phyloP scores from a whole-genome alignment of 1,284 basidiomycete genomes.

The Meripilus lineatus region DNA sequence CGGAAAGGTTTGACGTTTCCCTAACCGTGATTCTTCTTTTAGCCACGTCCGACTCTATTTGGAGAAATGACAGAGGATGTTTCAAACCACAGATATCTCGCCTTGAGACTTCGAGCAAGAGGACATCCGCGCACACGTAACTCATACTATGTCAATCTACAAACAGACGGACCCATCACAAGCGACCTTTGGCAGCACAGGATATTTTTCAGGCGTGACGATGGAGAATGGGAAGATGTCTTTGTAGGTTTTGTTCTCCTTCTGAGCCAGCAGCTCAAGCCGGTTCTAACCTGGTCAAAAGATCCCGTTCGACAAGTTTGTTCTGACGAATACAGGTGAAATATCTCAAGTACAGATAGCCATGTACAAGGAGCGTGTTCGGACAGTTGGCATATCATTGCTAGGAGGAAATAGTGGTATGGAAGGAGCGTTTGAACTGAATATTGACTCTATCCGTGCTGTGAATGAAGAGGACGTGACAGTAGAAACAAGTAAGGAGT shows the following conservation, averaged over 20 bases:
- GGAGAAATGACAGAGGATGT: conserved; percentile 81
- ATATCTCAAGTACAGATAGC: conserved; percentile 61
- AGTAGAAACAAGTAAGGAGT: conserved; percentile 32
- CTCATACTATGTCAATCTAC: conserved; percentile 86
- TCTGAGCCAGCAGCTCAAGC: conserved; percentile 1
- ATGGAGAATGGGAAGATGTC: conserved; percentile 82
- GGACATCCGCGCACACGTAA: conserved; percentile 68
- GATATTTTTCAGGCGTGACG: conserved; percentile 67
- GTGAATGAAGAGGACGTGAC: conserved; percentile 52
- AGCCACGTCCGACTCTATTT: conserved; percentile 72
- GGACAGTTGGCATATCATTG: conserved; percentile 80
- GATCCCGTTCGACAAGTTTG: conserved; percentile 81
- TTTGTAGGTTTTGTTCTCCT: conserved; percentile 47
- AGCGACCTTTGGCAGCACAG: conserved; percentile 89
- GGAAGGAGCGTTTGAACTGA: conserved; percentile 70
- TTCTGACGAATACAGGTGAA: conserved; percentile 81
- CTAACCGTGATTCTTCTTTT: not conserved
- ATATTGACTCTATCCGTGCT: conserved; percentile 65
- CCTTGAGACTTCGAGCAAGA: conserved; percentile 67
- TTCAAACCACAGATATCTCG: conserved; percentile 72
- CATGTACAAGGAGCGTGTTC: conserved; percentile 73
- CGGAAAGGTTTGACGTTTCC: not conserved
- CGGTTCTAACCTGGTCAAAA: conserved; percentile 26
- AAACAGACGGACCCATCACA: conserved; percentile 74
- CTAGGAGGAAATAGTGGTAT: conserved; percentile 74